Conservation (phyloP, 176 grass and related monocot species). For the Eragrostis curvula region DNA sequence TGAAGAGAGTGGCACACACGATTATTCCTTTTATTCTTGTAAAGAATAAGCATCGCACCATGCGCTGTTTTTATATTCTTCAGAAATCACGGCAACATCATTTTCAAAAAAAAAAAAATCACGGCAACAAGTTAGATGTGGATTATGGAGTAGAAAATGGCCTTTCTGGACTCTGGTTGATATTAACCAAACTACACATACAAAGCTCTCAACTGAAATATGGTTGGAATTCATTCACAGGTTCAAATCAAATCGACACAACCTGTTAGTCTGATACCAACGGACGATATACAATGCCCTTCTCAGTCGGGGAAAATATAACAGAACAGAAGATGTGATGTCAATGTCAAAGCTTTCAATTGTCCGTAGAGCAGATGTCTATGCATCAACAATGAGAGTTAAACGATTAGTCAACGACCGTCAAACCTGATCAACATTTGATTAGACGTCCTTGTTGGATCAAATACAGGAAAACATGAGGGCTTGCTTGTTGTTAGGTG, state of each 20-base stretch:
- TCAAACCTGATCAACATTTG: not conserved
- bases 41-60: conserved; percentile 30
- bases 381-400: conserved; percentile 25
- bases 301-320: not conserved
- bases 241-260: conserved; percentile 19
- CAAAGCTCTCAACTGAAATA: conserved; percentile 3
- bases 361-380: not conserved
- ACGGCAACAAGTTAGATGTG: not conserved
- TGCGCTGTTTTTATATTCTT: not conserved
- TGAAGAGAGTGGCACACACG: no score
- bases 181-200: conserved; percentile 13
- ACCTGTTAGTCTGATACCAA: not conserved
- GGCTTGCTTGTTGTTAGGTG: not conserved
- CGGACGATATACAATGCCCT: not conserved
- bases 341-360: conserved; percentile 30
- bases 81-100: not conserved
- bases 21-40: no score
- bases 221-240: not conserved
- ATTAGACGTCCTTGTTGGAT: not conserved
- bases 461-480: not conserved
- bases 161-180: conserved; percentile 26
- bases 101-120: no score
- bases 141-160: not conserved
- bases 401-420: not conserved
- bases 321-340: not conserved